These are phyloP conservation scores for Scedosporium aurantiacum DNA, from an alignment of 2,329 filamentous ascomycete genomes.

Conservation along the genomic window DNA sequence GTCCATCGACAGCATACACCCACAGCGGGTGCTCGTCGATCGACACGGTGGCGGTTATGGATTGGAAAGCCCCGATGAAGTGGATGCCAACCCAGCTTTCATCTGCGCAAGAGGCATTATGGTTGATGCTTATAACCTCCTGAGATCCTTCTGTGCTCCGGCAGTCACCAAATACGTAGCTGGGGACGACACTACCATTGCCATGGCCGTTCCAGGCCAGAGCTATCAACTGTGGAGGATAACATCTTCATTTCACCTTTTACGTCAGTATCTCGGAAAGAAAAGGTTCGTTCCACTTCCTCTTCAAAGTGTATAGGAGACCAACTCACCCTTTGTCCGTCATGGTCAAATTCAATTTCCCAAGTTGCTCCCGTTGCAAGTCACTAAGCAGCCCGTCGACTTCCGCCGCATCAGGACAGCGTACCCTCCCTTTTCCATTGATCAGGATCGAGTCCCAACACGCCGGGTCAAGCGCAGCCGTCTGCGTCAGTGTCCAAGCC, in stretches of 20 bases:
- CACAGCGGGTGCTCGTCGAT: conserved; percentile 43
- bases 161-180: conserved; percentile 32
- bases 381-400: conserved; percentile 26
- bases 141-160: conserved; percentile 29
- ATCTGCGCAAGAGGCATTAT: conserved; percentile 8
- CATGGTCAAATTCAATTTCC: conserved; percentile 18
- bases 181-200: conserved; percentile 5
- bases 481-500: conserved; percentile 30
- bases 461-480: conserved; percentile 33
- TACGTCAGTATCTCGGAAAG: neutral
- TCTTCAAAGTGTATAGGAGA: neutral
- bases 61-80: conserved; percentile 39
- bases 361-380: conserved; percentile 16
- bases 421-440: conserved; percentile 48
- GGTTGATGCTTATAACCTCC: conserved; percentile 30
- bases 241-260: neutral
- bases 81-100: conserved; percentile 42
- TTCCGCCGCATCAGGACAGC: conserved; percentile 35
- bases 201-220: conserved; percentile 2
- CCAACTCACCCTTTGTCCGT: conserved; percentile 29
- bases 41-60: conserved; percentile 31
- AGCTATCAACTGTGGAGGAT: conserved; percentile 2
- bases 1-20: conserved; percentile 42
- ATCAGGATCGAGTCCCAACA: conserved; percentile 52
- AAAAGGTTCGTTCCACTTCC: neutral